Evolutionary conservation across 257 asterid species (phyloP), one percentile per base, ranked within the genome.

Genomic region (Lycium barbarum): DNA sequence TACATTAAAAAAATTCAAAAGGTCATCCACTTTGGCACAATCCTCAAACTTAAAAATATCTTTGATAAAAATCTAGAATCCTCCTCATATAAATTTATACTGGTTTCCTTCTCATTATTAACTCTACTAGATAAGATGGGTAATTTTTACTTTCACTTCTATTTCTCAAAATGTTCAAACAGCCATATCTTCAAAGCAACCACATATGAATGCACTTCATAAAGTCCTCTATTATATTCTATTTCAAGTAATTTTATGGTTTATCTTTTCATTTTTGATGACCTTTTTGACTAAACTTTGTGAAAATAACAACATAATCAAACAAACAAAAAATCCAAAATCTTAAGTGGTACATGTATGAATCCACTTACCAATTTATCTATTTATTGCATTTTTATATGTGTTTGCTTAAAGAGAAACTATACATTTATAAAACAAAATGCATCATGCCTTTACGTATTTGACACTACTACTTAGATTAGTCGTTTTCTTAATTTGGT

Each of bases 141-240:
- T 13, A 11, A 7, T 26, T 51, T 51, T 53, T 7, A 76, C 82
- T 51, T 13, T 26, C n/a, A 51, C 13, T 51, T 26, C 47, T 15
- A 26, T 76, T 76, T 51, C 47, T 76, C 26, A 76, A 51, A 51
- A 51, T 15, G 33, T 8, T 17, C 6, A 70, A 70, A 15, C 13
- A 70, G 2, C 33, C 54, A 36, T 67, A 70, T 17, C 15, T 15
- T 38, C 6, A 38, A 68, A 7, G 76, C 36, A 15, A 35, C n/a
- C 76, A 67, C 76, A 35, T 67, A 67, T 36, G 78, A 40, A 38
- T 51, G 82, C 47, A 76, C 82, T 76, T 76, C 47, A 76, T 22
- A 76, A 76, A 51, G 82, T 22, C 51, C 45, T 76, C 22, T 43
- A 49, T 58, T 7, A 6, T 20, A 15, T 53, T 76, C 47, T 6